Evolutionary conservation across 2,329 filamentous ascomycete species (phyloP), one percentile per base, ranked within the genome.

Genomic region (Fusarium coicis): DNA sequence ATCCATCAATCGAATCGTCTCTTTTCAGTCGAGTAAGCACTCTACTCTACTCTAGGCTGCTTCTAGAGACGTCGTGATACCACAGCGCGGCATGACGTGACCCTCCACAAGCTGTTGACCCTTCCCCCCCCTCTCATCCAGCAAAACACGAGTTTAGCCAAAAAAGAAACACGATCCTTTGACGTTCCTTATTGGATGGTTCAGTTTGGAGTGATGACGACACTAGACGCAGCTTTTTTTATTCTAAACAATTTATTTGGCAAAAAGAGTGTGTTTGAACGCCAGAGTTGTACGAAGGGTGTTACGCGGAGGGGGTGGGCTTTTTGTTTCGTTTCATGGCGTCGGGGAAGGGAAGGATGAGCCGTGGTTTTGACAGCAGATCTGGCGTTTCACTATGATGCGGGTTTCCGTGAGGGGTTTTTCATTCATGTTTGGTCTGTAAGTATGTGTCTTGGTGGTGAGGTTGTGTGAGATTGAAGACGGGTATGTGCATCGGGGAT

Each of bases 341-440:
- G 46, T 18, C 34, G 47, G 42, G 30, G 39, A 49, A 52, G 44
- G 68, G 68, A 66, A 70, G 28, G 68, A 61, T 62, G 66, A 70
- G 68, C 68, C 66, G 68, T 70, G 61, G 66, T 61, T 70, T 57
- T 70, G 68, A 70, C 68, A 70, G 68, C 68, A 70, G 61, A 70
- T 70, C 66, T 70, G 50, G 55, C 53, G 68, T 66, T 66, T 60
- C 55, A 70, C 66, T 14, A 23, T 16, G 5, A 57, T 70, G 67
- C 66, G 32, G 49, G 52, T 52, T 66, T 40, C 66, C 67, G 67
- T 68, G 43, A 42, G 42, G 55, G 23, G 30, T 54, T 68, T 30
- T 46, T 23, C 16, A 19, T 19, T 19, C 6, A 34, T 34, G 32
- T 10, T 18, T 28, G 12, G 2, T 39, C 21, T 21, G 21, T n/a